These are phyloP conservation scores for Fraxinus americana DNA, from an alignment of 257 asterid genomes.

Conservation along the genomic window DNA sequence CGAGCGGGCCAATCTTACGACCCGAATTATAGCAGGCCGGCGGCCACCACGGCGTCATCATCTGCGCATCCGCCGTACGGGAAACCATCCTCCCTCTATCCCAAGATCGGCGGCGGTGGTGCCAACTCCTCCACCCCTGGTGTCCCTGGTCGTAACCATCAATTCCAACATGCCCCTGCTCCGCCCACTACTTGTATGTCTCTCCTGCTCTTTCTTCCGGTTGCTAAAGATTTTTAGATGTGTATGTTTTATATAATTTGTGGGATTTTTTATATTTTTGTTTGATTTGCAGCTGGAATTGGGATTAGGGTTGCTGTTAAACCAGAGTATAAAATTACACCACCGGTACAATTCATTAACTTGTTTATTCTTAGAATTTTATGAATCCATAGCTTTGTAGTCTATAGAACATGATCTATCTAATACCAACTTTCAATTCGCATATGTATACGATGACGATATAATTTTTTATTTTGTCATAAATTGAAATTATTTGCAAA, in stretches of 20 bases:
- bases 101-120: slow-evolving; percentile 48
- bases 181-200: slow-evolving; percentile 46
- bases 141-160: slow-evolving; percentile 44
- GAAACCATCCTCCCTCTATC: slow-evolving; percentile 46
- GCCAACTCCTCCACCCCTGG: slow-evolving; percentile 30
- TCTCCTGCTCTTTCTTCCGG: not conserved
- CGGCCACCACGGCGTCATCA: slow-evolving; percentile 39
- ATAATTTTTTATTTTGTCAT: not conserved
- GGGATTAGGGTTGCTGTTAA: slow-evolving; percentile 64
- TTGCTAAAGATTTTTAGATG: not conserved
- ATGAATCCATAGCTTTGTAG: not conserved
- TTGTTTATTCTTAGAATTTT: not conserved
- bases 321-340: slow-evolving; percentile 60
- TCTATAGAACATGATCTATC: not conserved
- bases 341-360: slow-evolving; percentile 45
- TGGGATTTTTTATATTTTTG: not conserved
- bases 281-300: slow-evolving; percentile 51
- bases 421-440: not conserved
- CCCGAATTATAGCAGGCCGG: slow-evolving; percentile 37
- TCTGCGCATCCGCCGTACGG: slow-evolving; percentile 42
- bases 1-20: slow-evolving; percentile 38
- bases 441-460: not conserved
- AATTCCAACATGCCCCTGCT: slow-evolving; percentile 46
- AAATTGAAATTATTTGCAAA: not conserved
- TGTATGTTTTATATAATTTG: not conserved